Evolutionary conservation across 306 rosid species (phyloP).

Genomic region (Ormosia semicastrata): DNA sequence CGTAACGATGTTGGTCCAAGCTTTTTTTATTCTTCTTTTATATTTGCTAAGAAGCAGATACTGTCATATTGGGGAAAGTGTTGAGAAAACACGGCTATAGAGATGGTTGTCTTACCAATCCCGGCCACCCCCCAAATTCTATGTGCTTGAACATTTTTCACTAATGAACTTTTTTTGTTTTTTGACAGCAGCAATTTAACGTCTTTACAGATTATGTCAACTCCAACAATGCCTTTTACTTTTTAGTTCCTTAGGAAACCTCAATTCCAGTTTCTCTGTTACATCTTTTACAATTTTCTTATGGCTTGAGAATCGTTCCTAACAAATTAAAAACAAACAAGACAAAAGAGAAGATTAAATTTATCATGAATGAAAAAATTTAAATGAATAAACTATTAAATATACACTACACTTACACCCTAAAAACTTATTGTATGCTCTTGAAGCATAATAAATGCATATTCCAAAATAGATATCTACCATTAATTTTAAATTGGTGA

Average conservation of each 20-base stretch:
- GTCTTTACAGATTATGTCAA: not conserved
- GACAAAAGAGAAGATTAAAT: no score
- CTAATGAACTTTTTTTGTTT: not conserved
- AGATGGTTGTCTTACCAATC: slow-evolving; percentile 23
- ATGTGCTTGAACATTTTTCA: not conserved
- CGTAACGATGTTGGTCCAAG: not conserved
- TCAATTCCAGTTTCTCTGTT: not conserved
- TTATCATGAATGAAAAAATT: no score
- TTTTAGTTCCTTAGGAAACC: not conserved
- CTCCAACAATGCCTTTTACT: not conserved
- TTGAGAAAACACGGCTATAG: not conserved
- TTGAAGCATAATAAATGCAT: no score
- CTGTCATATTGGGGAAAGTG: not conserved
- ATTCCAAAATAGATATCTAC: no score
- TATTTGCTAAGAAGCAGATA: not conserved
- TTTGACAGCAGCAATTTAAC: not conserved
- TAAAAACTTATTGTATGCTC: no score
- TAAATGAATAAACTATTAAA: no score
- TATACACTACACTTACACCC: no score
- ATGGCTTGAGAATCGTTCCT: not conserved
- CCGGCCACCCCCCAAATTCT: slow-evolving; percentile 35
- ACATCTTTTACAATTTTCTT: not conserved
- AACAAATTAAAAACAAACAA: not conserved
- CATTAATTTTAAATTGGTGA: no score
- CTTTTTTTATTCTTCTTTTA: not conserved